A percentile compares a stretch with the other conserved stretches of the same genome.
These are phyloP conservation scores for Prorocentrum cordatum DNA, from an alignment of 169 alveolate species.

Conservation along the genomic window DNA sequence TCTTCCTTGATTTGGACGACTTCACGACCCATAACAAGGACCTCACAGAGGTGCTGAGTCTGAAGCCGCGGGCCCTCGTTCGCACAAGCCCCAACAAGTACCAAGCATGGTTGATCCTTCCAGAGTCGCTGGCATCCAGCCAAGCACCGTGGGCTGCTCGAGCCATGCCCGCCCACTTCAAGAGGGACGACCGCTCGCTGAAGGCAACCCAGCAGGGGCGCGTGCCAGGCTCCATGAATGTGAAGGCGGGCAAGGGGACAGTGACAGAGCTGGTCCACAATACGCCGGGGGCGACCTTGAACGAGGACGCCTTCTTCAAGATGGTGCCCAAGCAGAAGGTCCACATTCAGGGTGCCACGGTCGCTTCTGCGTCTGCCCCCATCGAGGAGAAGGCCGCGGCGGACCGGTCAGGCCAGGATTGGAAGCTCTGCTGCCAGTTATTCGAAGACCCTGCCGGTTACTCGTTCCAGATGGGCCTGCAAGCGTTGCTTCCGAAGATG, in stretches of 20 bases:
- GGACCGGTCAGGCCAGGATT: background rate
- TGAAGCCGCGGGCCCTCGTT: no score
- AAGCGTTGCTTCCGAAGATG: background rate
- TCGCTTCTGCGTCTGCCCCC: background rate
- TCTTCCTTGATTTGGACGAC: no score
- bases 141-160: background rate
- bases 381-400: no score
- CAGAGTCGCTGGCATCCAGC: background rate
- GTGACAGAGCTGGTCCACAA: background rate
- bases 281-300: background rate
- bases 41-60: no score
- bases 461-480: background rate
- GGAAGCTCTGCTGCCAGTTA: background rate
- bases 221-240: background rate
- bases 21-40: no score
- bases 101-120: background rate
- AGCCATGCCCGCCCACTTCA: background rate
- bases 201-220: background rate
- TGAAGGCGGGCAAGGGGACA: background rate
- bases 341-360: background rate
- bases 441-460: background rate
- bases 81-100: no score
- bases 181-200: background rate
- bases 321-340: background rate
- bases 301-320: background rate